Evolutionary conservation across 2,329 filamentous ascomycete species (phyloP), one percentile per base, ranked within the genome.

Genomic region (Allantophomopsis cytisporea): DNA sequence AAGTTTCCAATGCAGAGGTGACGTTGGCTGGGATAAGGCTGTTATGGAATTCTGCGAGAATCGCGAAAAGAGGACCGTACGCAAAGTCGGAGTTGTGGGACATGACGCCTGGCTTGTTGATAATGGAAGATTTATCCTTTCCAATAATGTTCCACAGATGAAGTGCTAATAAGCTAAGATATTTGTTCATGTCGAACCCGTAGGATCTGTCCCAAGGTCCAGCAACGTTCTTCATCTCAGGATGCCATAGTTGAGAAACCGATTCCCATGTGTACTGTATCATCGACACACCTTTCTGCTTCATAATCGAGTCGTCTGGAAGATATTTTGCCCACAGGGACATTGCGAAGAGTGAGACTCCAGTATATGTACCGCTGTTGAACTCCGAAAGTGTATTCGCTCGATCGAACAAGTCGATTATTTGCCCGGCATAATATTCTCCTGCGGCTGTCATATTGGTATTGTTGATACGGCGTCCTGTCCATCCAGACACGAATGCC

Each of bases 191-290:
- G 43, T 80, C 73, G 41, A 68, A 78, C 1, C 73, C 73, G 44
- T 80, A 80, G 0, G 66, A 61, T 1, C 76, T 66, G 52, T 80
- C 76, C 75, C 75, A 80, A 0, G 76, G 76, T 0, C 75, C 76
- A 2, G 74, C 74, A 36, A 78, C 63, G 43, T 79, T 80, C 45
- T 64, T 69, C 56, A 80, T 54, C 2, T 65, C 62, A 1, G 73
- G 66, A 39, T 78, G 70, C 60, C 73, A 80, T 1, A 80, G 60
- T 35, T 65, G 47, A 0, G 62, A 60, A 2, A 72, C 59, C 3
- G 63, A 60, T 4, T 63, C 57, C 74, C 72, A 79, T 0, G 67
- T 74, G 12, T 64, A 51, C 4, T 54, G 44, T 14, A 78, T 61
- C 63, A 78, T 73, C 4, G 59, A 56, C 0, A 62, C 58, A 0